Base-by-base conservation (phyloP, 768 basidiomycete species). In the Panaeolus papilionaceus region DNA sequence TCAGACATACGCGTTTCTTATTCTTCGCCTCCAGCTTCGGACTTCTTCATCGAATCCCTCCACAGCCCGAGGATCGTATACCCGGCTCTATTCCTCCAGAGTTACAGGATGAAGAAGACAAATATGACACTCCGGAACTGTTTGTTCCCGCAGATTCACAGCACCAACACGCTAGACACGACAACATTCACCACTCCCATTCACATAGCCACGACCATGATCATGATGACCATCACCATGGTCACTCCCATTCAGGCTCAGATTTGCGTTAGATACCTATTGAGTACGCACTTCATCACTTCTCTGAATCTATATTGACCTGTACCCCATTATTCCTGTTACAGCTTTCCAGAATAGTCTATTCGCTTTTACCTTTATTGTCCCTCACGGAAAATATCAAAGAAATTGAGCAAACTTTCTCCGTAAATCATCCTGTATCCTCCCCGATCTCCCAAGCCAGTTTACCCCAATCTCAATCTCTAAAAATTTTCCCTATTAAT, bases 1-100 rank as follows among this genome's bases (percentile, higher is more conserved):
- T 66, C 39, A 42, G 45, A 44, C 38, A 33, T 33, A 33, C 33
- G 33, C 47, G 16, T 38, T 33, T 64, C 51, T 67, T 38, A 71
- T 47, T 68, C 23, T 67, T 54, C 64, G 38, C 47, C 51, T 47
- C 39, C 68, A 96, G 95, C 1, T 97, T 93, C 76, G 96, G 96
- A 4, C 86, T 98, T 23, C 82, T 99, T 39, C 97, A 99, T 78
- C 90, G 97, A 64, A 97, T 99, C 70, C 96, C 96, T 5, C 87
- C 91, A 40, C 89, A 92, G 49, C 84, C 89, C 11, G 80, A 83
- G 38, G 88, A 90, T 68, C 86, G 84, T 49, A 72, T 84, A 63
- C 85, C 87, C 6, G 88, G 87, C 44, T 79, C 84, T 62, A 79
- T 83, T n/a, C 89, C 90, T 8, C 78, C 83, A 23, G 88, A 88